Conservation (phyloP, 768 basidiomycete species). For the Dioszegia hungarica region DNA sequence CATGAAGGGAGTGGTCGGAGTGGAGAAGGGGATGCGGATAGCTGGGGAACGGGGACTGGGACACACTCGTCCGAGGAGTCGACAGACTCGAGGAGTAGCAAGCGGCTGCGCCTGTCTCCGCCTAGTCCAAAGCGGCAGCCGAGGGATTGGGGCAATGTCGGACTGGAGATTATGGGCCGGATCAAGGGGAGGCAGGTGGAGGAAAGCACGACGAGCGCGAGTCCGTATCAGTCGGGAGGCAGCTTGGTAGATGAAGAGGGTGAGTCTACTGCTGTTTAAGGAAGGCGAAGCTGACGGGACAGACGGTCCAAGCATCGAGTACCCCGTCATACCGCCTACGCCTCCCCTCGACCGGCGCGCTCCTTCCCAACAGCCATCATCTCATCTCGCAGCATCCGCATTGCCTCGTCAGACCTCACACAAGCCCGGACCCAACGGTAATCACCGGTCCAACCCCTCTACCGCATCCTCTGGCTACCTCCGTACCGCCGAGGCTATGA, state of each 20-base stretch:
- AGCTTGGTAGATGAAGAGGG: slow-evolving; percentile 7
- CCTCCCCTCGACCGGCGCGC: slow-evolving; percentile 16
- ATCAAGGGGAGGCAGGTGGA: slow-evolving; percentile 33
- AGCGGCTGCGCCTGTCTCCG: slow-evolving; percentile 32
- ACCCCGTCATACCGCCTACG: slow-evolving; percentile 26
- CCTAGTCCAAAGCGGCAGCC: slow-evolving; percentile 16
- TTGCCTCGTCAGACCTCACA: background rate
- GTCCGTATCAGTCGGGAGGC: slow-evolving; percentile 11
- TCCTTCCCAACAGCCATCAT: background rate
- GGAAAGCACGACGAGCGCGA: slow-evolving; percentile 34
- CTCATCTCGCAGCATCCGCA: background rate
- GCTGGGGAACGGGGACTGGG: background rate
- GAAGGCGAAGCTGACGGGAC: background rate
- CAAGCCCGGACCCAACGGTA: background rate
- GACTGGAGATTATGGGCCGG: slow-evolving; percentile 37
- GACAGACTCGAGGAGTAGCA: slow-evolving; percentile 22
- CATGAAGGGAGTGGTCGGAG: background rate
- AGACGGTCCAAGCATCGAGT: slow-evolving; percentile 19
- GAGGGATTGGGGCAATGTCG: slow-evolving; percentile 43
- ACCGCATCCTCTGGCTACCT: slow-evolving; percentile 56
- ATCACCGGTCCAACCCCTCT: slow-evolving; percentile 40
- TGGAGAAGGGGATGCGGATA: background rate
- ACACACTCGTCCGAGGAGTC: slow-evolving; percentile 7
- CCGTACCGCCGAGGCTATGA: slow-evolving; percentile 68
- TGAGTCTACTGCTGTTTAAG: slow-evolving; percentile 5